Evolutionary conservation across 2,329 filamentous ascomycete species (phyloP), one percentile per base, ranked within the genome.

Genomic region (Fusarium praegraminearum): DNA sequence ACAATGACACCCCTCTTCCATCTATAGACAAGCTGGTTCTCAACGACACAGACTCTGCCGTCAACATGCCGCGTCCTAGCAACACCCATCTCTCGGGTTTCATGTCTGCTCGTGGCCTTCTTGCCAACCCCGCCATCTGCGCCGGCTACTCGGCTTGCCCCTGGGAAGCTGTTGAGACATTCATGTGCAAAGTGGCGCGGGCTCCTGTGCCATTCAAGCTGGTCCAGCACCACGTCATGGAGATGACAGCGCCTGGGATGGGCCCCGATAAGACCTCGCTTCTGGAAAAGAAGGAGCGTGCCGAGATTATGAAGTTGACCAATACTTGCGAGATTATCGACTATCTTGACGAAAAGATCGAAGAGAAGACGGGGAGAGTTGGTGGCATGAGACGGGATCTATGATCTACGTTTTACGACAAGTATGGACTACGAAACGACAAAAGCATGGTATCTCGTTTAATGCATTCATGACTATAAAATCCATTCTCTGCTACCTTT

Each of bases 91-190:
- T 90, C 10, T 79, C 85, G 2, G 89, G 90, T 36, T 86, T 92
- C 57, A 92, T 93, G 90, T 88, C 90, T 22, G 90, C 90, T 10
- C 85, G 90, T 49, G 90, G 89, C 11, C 81, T 92, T 4, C 84
- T 92, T 43, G 82, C 88, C 71, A 92, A 92, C 77, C 90, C 90
- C 3, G 87, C 89, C 5, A 78, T 92, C 51, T 92, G 90, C 77
- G 84, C 87, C 0, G 85, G 87, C 46, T 74, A 85, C 71, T 78
- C 84, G 7, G 78, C 82, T 24, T 90, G 89, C 65, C 86, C 89
- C 3, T 89, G 87, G 86, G 84, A 87, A 49, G 89, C 87, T 2
- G 84, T 92, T 26, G 87, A 89, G 73, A 78, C 81, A 16, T 91
- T 93, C 76, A 81, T 92, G 80, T 84, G 82, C 62, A 85, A 87